These are phyloP conservation scores for Aspergillus caelatus DNA, from an alignment of 2,329 filamentous ascomycete species.

Conservation along the genomic window DNA sequence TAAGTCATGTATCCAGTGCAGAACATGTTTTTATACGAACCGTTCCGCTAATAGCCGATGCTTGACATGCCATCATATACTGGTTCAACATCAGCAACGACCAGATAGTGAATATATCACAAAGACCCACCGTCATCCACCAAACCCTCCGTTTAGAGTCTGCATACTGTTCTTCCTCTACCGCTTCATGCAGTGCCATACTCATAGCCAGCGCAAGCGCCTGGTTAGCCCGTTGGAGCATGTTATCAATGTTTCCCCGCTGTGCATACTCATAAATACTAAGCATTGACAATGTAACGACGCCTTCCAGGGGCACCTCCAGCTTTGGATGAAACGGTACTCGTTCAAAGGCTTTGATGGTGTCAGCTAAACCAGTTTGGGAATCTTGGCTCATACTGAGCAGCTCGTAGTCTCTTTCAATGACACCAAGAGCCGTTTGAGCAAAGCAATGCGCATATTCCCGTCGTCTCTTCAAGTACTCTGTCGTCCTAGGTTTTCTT, in stretches of 20 bases:
- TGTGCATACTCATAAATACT: slow-evolving; percentile 36
- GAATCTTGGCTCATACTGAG: slow-evolving; percentile 14
- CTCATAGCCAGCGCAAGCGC: slow-evolving; percentile 30
- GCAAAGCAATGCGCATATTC: slow-evolving; percentile 28
- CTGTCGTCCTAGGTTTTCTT: slow-evolving; percentile 19
- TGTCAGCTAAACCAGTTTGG: slow-evolving; percentile 13
- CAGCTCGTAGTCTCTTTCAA: slow-evolving; percentile 31
- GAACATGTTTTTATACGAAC: slow-evolving; percentile 32
- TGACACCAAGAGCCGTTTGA: slow-evolving; percentile 25
- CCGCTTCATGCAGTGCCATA: slow-evolving; percentile 27
- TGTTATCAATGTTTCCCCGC: slow-evolving; percentile 32
- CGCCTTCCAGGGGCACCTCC: slow-evolving; percentile 30
- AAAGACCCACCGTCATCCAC: slow-evolving; percentile 32
- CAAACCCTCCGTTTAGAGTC: slow-evolving; percentile 29
- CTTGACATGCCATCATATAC: slow-evolving; percentile 56
- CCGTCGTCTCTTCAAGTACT: slow-evolving; percentile 25
- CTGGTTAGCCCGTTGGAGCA: slow-evolving; percentile 32
- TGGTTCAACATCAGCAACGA: slow-evolving; percentile 21
- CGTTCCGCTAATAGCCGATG: slow-evolving; percentile 55
- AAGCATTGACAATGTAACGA: slow-evolving; percentile 30
- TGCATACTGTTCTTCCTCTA: slow-evolving; percentile 23
- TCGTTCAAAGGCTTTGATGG: slow-evolving; percentile 11
- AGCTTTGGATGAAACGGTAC: slow-evolving; percentile 20
- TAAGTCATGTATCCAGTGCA: slow-evolving; percentile 1
- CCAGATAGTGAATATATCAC: background rate